phyloP scores from a whole-genome alignment of 2,329 filamentous ascomycete species.

The Talaromyces amestolkiae region DNA sequence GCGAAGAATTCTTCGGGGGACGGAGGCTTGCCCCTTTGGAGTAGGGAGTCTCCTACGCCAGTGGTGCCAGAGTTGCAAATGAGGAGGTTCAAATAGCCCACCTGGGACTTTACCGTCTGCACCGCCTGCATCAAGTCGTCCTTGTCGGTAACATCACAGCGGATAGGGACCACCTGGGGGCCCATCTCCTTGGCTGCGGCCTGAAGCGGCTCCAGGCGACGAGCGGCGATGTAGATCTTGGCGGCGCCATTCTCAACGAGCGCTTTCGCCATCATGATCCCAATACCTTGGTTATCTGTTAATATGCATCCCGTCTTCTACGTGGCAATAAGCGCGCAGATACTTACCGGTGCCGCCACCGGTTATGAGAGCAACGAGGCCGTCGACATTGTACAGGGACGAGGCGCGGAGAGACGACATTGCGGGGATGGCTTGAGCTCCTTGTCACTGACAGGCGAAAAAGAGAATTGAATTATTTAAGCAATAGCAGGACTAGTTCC shows the following conservation, averaged over 20 bases:
- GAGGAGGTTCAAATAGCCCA: constrained; percentile 51
- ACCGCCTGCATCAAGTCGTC: constrained; percentile 42
- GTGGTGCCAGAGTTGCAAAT: constrained; percentile 50
- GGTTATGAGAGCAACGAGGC: constrained; percentile 60
- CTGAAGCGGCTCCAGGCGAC: constrained; percentile 44
- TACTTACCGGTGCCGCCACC: constrained; percentile 58
- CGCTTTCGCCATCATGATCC: constrained; percentile 44
- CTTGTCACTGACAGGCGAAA: constrained; percentile 1
- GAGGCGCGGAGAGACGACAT: constrained; percentile 8
- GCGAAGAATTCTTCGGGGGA: constrained; percentile 34
- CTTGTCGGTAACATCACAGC: constrained; percentile 45
- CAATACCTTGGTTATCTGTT: constrained; percentile 30
- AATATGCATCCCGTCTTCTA: background rate
- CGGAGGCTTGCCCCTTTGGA: constrained; percentile 2
- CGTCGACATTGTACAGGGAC: constrained; percentile 25
- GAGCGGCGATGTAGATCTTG: constrained; percentile 55
- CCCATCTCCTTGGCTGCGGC: constrained; percentile 22
- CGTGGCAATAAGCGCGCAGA: background rate
- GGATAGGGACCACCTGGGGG: constrained; percentile 40
- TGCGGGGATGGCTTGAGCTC: constrained; percentile 4
- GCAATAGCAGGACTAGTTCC: constrained; percentile 3
- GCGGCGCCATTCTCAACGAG: constrained; percentile 49
- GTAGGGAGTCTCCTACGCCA: constrained; percentile 33
- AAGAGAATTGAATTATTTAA: constrained; percentile 5
- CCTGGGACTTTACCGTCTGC: constrained; percentile 41